Evolutionary conservation across 345 rosid genomes (phyloP).

Genomic region (Draba incana): DNA sequence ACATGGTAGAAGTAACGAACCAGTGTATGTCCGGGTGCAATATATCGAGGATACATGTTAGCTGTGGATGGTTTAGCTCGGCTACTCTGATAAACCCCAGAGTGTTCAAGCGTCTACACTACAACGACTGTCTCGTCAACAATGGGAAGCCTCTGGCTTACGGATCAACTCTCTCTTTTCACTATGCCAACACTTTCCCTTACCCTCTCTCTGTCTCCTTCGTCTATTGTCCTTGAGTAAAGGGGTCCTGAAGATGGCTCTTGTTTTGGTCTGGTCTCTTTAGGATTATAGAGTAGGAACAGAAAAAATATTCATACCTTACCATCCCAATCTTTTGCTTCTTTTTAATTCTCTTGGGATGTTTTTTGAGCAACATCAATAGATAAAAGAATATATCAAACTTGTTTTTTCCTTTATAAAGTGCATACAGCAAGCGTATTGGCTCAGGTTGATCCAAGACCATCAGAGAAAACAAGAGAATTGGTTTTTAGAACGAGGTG

Average conservation of each 20-base stretch:
- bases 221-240: constrained; percentile 49
- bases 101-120: constrained; percentile 75
- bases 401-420: neutral
- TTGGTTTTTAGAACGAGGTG: too few relatives aligned
- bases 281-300: constrained; percentile 20
- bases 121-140: constrained; percentile 88
- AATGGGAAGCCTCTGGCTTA: constrained; percentile 67
- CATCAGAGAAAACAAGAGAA: too few relatives aligned
- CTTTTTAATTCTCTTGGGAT: constrained; percentile 19
- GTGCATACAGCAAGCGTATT: too few relatives aligned
- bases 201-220: constrained; percentile 77
- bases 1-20: constrained; percentile 77
- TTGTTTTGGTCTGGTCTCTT: too few relatives aligned
- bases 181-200: constrained; percentile 73
- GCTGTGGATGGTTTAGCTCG: constrained; percentile 95
- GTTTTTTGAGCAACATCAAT: constrained; percentile 19
- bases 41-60: constrained; percentile 67
- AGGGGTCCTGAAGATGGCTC: too few relatives aligned
- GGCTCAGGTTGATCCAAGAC: too few relatives aligned
- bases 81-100: constrained; percentile 72
- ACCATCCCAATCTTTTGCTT: constrained; percentile 20
- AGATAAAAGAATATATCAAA: constrained; percentile 23
- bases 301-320: constrained; percentile 24
- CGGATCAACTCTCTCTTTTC: constrained; percentile 66
- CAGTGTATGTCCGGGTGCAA: constrained; percentile 68